phyloP scores from a whole-genome alignment of 2,329 filamentous ascomycete genomes.

The Pseudohalonectria lignicola region DNA sequence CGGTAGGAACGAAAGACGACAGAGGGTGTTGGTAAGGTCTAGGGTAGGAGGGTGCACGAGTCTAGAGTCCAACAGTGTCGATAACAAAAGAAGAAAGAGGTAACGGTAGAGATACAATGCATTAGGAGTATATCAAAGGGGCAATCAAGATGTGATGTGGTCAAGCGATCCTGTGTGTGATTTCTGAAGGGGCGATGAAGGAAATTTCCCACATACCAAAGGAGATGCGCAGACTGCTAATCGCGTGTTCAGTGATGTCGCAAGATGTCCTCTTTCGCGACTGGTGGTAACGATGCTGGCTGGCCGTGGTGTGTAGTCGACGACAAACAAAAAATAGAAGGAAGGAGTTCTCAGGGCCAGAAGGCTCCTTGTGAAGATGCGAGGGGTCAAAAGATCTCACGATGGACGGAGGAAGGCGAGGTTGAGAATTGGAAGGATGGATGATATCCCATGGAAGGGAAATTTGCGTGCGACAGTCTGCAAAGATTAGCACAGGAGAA shows the following conservation, averaged over 20 bases:
- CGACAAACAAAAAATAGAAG: not conserved
- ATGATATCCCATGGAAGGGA: constrained; percentile 3
- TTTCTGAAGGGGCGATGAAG: not conserved
- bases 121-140: too few relatives aligned
- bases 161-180: not conserved
- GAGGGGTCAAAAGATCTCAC: not conserved
- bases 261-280: not conserved
- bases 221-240: not conserved
- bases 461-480: constrained; percentile 7
- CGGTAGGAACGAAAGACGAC: too few relatives aligned
- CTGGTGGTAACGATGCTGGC: too few relatives aligned
- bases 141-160: not conserved
- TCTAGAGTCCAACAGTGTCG: too few relatives aligned
- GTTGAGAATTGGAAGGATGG: not conserved
- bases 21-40: too few relatives aligned
- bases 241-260: not conserved
- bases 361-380: too few relatives aligned
- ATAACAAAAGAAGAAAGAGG: too few relatives aligned
- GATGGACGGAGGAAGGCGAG: constrained; percentile 1
- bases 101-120: too few relatives aligned
- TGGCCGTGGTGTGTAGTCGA: too few relatives aligned
- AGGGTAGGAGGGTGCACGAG: too few relatives aligned
- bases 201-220: not conserved
- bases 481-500: constrained; percentile 6
- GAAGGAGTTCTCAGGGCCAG: not conserved